Base-by-base conservation (phyloP, 108 stramenopile genomes). In the Stephanodiscus triporus region DNA sequence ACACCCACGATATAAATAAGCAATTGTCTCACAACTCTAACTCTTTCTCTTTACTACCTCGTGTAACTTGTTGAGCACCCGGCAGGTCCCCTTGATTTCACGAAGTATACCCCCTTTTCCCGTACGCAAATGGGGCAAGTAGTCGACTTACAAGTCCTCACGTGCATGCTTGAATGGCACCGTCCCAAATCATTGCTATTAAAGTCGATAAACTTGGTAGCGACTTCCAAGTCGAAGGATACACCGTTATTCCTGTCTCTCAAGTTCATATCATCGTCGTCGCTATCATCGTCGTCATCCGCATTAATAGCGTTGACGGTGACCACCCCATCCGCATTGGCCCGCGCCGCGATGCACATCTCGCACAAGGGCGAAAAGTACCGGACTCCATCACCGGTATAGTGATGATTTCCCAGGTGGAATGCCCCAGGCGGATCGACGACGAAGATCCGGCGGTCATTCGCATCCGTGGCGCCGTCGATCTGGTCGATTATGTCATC, bases 321-420 rank as follows among this genome's bases (percentile, higher is more conserved):
- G 14, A 69, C 9, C n/a, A 69, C 37, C 16, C 55, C 68, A 13
- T 37, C 8, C 4, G 56, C 59, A 47, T 61, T 40, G 37, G 68
- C 68, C 47, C 54, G 43, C 10, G 76, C 51, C 19, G 65, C 49
- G 53, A 48, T 38, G 37, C 80, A 80, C 24, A 56, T 38, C 55
- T 51, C 69, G 29, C 80, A 80, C 37, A 59, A 49, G 8, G 61
- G 63, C n/a, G 80, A 80, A 23, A 27, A 47, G 60, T 80, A 80
- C 19, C 68, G 23, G 5, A 76, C 75, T 16, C 80, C 80, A 51
- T 80, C 80, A 10, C 42, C 70, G 7, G 80, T 80, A 36, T 80
- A 80, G 59, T 80, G 75, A 42, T 70, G 68, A 17, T 70, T 70
- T 2, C 80, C 80, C 22, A 80, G 37, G 30, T 80, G 80, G 54